phyloP scores from a whole-genome alignment of 2,329 filamentous ascomycete species.

The Monosporascus ibericus region DNA sequence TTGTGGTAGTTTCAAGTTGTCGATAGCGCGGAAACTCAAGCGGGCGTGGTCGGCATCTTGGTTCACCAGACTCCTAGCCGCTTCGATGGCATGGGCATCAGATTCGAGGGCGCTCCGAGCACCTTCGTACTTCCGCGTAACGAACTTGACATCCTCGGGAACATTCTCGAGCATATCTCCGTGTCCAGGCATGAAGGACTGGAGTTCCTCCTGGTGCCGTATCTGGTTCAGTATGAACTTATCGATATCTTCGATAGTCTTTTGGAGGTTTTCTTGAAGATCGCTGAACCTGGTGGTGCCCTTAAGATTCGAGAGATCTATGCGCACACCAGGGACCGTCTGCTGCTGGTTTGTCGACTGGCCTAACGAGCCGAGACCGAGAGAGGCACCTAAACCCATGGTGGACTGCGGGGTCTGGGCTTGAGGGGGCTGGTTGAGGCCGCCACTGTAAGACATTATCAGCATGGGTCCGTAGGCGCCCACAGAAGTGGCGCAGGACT shows the following conservation, averaged over 20 bases:
- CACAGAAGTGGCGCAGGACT: constrained; percentile 7
- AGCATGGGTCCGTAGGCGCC: background rate
- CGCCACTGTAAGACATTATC: constrained; percentile 8
- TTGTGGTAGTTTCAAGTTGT: constrained; percentile 40
- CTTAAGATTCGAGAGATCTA: constrained; percentile 72
- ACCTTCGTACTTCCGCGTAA: constrained; percentile 38
- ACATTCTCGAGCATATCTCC: constrained; percentile 46
- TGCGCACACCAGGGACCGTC: constrained; percentile 64
- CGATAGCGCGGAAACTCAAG: constrained; percentile 38
- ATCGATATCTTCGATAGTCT: constrained; percentile 72
- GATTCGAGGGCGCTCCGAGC: constrained; percentile 33
- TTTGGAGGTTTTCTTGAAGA: constrained; percentile 74
- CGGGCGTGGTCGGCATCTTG: constrained; percentile 35
- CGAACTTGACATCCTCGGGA: constrained; percentile 37
- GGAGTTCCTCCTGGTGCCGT: constrained; percentile 68
- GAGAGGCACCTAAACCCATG: constrained; percentile 17
- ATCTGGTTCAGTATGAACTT: constrained; percentile 76
- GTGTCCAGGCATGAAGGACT: constrained; percentile 57
- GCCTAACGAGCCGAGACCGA: constrained; percentile 37
- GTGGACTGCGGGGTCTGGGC: constrained; percentile 8
- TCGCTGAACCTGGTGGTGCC: constrained; percentile 90
- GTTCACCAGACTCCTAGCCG: constrained; percentile 34
- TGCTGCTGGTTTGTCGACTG: constrained; percentile 47
- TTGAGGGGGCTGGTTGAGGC: constrained; percentile 14
- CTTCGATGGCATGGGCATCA: constrained; percentile 36